A percentile compares a stretch with the other conserved stretches of the same genome.
Conservation (phyloP, 2,329 filamentous ascomycete species). For the Escovopsis sp. region DNA sequence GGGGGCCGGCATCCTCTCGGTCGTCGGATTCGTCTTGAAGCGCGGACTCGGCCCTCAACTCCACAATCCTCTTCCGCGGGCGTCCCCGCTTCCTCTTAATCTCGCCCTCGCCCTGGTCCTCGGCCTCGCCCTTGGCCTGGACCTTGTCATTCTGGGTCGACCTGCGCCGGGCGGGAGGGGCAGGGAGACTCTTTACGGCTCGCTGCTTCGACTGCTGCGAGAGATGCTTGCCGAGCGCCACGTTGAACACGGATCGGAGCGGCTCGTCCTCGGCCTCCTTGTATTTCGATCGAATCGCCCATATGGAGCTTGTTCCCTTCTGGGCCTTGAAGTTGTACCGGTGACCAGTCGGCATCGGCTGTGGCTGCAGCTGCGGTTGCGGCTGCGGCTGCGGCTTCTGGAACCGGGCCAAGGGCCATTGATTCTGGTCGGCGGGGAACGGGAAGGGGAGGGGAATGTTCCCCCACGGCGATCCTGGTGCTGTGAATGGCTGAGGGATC, state of each 20-base stretch:
- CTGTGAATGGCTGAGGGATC: conserved; percentile 5
- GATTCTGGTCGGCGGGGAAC: no score
- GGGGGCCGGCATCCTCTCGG: no score
- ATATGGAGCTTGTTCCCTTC: conserved; percentile 17
- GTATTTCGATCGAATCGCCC: conserved; percentile 13
- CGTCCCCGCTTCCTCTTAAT: background rate
- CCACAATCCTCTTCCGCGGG: no score
- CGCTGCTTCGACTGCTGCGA: conserved; percentile 1
- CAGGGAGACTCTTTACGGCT: background rate
- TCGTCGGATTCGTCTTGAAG: no score
- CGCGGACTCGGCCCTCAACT: no score
- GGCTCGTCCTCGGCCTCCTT: conserved; percentile 7
- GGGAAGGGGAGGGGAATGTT: conserved; percentile 2
- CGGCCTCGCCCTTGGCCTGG: conserved; percentile 12
- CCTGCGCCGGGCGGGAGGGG: background rate
- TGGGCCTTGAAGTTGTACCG: conserved; percentile 19
- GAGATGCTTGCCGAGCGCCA: conserved; percentile 2
- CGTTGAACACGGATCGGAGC: conserved; percentile 1
- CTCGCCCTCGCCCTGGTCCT: no score
- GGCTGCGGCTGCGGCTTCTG: background rate
- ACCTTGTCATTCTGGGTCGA: conserved; percentile 8
- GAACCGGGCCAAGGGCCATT: conserved; percentile 3
- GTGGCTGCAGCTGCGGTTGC: no score
- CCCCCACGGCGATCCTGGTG: conserved; percentile 5
- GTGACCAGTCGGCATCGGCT: conserved; percentile 6